Conservation (phyloP, 768 basidiomycete genomes). For the Mycena floridula region DNA sequence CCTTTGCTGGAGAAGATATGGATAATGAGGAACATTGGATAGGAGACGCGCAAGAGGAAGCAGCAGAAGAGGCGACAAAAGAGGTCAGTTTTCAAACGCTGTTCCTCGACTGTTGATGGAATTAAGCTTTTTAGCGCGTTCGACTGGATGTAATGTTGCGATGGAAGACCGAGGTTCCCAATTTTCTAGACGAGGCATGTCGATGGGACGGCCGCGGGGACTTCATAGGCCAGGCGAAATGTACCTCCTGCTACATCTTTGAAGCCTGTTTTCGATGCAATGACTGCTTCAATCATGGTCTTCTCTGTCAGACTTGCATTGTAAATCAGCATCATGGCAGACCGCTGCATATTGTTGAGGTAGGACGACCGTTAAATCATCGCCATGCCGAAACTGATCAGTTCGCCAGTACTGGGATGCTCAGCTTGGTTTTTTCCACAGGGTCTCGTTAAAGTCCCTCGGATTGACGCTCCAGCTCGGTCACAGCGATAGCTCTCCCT, state of each 20-base stretch:
- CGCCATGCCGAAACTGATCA: neutral
- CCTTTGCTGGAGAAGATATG: too few relatives aligned
- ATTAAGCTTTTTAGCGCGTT: too few relatives aligned
- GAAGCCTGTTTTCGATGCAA: neutral
- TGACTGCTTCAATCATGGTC: neutral
- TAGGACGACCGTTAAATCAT: neutral
- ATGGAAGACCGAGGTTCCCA: too few relatives aligned
- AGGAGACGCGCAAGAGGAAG: too few relatives aligned
- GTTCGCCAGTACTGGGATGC: neutral
- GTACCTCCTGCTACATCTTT: neutral
- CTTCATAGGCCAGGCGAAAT: neutral
- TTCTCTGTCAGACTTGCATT: neutral
- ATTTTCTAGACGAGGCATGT: neutral
- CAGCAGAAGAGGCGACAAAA: too few relatives aligned
- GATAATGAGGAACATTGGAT: too few relatives aligned
- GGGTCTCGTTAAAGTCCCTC: neutral
- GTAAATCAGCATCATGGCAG: neutral
- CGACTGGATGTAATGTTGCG: too few relatives aligned
- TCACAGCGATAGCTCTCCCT: neutral
- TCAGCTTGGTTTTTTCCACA: neutral
- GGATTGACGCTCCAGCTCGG: neutral
- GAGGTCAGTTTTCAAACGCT: too few relatives aligned
- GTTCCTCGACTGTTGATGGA: too few relatives aligned
- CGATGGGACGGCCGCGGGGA: neutral
- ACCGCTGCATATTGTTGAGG: neutral